Evolutionary conservation across 768 basidiomycete genomes (phyloP).

Genomic region (Rhodosporidiobolus odoratus): DNA sequence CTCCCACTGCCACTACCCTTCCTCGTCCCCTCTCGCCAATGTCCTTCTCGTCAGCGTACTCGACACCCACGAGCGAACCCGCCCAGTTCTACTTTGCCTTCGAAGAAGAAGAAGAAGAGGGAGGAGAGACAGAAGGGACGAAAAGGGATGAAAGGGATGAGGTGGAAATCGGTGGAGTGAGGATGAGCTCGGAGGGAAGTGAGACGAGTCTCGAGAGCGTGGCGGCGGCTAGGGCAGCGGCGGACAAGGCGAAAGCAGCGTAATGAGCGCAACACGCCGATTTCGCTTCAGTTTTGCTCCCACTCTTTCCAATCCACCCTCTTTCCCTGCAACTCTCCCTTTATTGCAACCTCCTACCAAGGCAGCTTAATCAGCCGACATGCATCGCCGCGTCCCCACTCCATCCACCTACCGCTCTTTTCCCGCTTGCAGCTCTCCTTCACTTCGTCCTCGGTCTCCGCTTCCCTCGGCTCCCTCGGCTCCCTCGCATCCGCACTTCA

Average conservation of each 20-base stretch:
- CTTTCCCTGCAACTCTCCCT: too few species aligned
- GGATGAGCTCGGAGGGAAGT: constrained; percentile 3
- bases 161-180: background rate
- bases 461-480: background rate
- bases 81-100: constrained; percentile 3
- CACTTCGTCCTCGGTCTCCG: background rate
- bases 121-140: background rate
- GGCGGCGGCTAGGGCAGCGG: background rate
- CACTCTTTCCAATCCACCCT: too few species aligned
- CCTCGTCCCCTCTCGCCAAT: background rate
- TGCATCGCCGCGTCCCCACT: background rate
- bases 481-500: background rate
- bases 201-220: constrained; percentile 7
- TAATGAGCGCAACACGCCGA: background rate
- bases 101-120: background rate
- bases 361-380: too few species aligned
- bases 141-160: background rate
- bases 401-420: background rate
- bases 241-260: background rate
- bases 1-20: too few species aligned
- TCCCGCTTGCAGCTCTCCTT: background rate
- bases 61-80: background rate
- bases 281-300: too few species aligned
- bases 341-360: too few species aligned
- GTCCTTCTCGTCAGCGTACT: background rate